Evolutionary conservation across 2,329 filamentous ascomycete genomes (phyloP), one percentile per base, ranked within the genome.

Genomic region (Aspergillus sergii): DNA sequence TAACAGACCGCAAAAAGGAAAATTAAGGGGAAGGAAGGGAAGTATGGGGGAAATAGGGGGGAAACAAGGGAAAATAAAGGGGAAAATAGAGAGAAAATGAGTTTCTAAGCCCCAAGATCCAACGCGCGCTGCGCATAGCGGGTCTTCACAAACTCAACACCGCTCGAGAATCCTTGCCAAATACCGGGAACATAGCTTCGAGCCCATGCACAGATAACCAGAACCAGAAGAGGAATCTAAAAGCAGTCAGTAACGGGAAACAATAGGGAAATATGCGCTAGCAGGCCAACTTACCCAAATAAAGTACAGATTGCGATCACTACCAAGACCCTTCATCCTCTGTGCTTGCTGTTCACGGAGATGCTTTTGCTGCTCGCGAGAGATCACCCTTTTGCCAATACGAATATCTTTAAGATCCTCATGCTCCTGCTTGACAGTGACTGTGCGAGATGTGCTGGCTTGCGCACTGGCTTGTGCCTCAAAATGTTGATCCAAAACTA

Each of bases 251-350:
- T 64, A 67, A 61, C 32, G 8, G 53, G n/a, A 23, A 30, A 32
- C 23, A 14, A 10, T 7, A n/a, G 7, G 39, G 8, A 41, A n/a
- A n/a, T n/a, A 41, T 41, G 16, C 39, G 39, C 19, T 41, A 41
- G 16, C 11, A 51, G 57, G 28, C 43, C 48, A 12, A 32, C 81
- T 76, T 77, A 84, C 82, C 83, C 83, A 85, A 66, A 85, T 75
- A 69, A 83, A 83, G 71, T 83, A 84, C n/a, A 85, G 74, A 65
- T 84, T 84, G 62, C 81, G 76, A 67, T 85, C 83, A 62, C 78
- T 83, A 58, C 75, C 76, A 26, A 84, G 73, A 30, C 79, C 78
- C 72, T 84, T 84, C 73, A 84, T 79, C 59, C 80, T 79, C 56
- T 75, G 77, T 36, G 79, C 79, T 66, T 83, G 81, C 56, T 82